Conservation (phyloP, 2,329 filamentous ascomycete species). For the Cercospora beticola region DNA sequence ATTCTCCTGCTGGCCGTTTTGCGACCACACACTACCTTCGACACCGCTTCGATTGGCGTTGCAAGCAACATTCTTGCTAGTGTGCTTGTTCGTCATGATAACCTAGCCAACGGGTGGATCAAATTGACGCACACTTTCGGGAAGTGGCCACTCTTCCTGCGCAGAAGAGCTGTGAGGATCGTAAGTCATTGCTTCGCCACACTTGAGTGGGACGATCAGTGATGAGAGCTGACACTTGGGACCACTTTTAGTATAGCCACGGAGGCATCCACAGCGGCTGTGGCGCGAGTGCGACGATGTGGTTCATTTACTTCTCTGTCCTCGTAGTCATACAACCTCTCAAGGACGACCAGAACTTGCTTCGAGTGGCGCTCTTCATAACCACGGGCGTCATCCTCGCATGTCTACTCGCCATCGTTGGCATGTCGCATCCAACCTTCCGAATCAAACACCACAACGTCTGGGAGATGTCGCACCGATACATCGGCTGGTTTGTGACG, state of each 20-base stretch:
- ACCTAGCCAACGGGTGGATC: constrained; percentile 41
- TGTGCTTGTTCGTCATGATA: constrained; percentile 42
- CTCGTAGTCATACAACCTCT: constrained; percentile 32
- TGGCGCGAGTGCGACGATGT: constrained; percentile 41
- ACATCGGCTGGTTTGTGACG: constrained; percentile 68
- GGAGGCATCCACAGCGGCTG: constrained; percentile 44
- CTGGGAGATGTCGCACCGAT: constrained; percentile 71
- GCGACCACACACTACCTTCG: neutral
- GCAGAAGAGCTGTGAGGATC: constrained; percentile 2
- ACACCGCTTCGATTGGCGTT: constrained; percentile 32
- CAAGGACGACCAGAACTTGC: neutral
- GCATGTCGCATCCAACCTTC: constrained; percentile 65
- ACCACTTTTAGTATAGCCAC: constrained; percentile 35
- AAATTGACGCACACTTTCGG: constrained; percentile 35
- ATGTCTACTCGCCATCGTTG: constrained; percentile 59
- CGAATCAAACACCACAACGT: constrained; percentile 64
- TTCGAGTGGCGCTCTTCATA: neutral
- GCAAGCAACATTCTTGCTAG: constrained; percentile 38
- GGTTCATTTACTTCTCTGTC: constrained; percentile 47
- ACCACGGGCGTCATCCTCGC: constrained; percentile 45
- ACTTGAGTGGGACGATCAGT: no score
- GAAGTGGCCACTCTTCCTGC: neutral
- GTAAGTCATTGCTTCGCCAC: constrained; percentile 31
- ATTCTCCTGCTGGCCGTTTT: constrained; percentile 26
- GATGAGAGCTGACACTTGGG: constrained; percentile 36